Percentiles rank a stretch among this genome's conserved stretches.
Evolutionary conservation across 2,329 filamentous ascomycete species (phyloP).

Genomic region (Trichoderma polysporum): DNA sequence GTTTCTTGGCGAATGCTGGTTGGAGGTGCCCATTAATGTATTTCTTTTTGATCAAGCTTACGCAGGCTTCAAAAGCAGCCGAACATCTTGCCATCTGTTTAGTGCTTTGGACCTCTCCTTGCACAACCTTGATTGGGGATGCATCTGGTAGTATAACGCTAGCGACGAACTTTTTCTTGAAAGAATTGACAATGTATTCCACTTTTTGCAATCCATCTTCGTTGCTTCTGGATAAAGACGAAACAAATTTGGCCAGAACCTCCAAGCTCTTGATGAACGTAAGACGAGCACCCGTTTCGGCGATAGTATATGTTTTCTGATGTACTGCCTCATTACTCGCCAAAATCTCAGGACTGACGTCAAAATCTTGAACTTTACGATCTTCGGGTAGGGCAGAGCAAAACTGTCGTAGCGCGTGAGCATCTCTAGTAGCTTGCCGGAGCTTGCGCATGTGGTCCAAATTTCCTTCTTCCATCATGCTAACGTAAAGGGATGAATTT

Average conservation of each 20-base stretch:
- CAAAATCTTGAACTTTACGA: slow-evolving; percentile 48
- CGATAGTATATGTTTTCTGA: slow-evolving; percentile 59
- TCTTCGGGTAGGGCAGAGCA: slow-evolving; percentile 74
- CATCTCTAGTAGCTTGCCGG: slow-evolving; percentile 59
- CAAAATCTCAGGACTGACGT: slow-evolving; percentile 22
- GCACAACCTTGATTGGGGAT: slow-evolving; percentile 67
- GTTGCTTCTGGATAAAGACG: slow-evolving; percentile 50
- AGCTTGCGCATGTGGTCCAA: slow-evolving; percentile 56
- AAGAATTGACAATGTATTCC: slow-evolving; percentile 62
- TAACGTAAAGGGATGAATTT: slow-evolving; percentile 73
- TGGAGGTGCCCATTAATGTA: slow-evolving; percentile 73
- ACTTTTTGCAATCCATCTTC: slow-evolving; percentile 37
- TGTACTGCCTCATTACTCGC: slow-evolving; percentile 26
- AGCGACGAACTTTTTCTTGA: slow-evolving; percentile 64
- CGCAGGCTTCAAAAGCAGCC: slow-evolving; percentile 81
- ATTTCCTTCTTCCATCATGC: slow-evolving; percentile 78
- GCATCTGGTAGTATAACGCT: slow-evolving; percentile 76
- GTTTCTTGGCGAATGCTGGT: slow-evolving; percentile 67
- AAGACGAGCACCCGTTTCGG: slow-evolving; percentile 70
- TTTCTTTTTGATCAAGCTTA: slow-evolving; percentile 63
- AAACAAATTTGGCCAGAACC: slow-evolving; percentile 71
- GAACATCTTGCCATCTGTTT: slow-evolving; percentile 84
- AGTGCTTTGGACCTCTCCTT: slow-evolving; percentile 62
- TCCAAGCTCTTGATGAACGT: slow-evolving; percentile 73
- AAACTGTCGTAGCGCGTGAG: slow-evolving; percentile 68